Conservation (phyloP, 768 basidiomycete species). For the Podaxis rugospora region DNA sequence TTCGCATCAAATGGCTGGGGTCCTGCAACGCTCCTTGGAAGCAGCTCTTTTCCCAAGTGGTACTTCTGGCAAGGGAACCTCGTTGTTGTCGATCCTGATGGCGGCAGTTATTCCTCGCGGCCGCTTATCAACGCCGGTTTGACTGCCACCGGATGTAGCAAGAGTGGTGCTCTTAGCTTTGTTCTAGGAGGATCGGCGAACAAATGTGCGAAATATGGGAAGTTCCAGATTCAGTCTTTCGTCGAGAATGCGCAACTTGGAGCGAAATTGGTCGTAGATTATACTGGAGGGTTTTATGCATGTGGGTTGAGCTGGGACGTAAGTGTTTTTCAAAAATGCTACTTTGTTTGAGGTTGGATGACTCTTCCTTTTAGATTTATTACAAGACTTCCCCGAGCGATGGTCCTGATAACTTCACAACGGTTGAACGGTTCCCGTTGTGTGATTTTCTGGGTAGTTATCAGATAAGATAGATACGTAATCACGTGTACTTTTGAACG, state of each 20-base stretch:
- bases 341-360: neutral
- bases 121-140: slow-evolving; percentile 16
- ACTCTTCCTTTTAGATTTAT: slow-evolving; percentile 5
- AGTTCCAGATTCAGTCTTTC: slow-evolving; percentile 22
- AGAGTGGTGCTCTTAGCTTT: slow-evolving; percentile 19
- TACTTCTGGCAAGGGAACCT: slow-evolving; percentile 23
- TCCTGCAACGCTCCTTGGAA: slow-evolving; percentile 19
- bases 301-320: slow-evolving; percentile 21
- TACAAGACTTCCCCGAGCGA: slow-evolving; percentile 7
- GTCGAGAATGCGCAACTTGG: slow-evolving; percentile 23
- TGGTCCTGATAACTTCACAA: slow-evolving; percentile 4
- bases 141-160: slow-evolving; percentile 16
- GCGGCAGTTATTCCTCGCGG: slow-evolving; percentile 9
- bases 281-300: slow-evolving; percentile 24
- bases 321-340: slow-evolving; percentile 9
- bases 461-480: neutral
- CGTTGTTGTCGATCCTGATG: slow-evolving; percentile 13
- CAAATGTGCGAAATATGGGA: slow-evolving; percentile 20
- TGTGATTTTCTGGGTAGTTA: neutral
- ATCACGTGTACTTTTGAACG: slow-evolving; percentile 1
- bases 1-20: slow-evolving; percentile 12
- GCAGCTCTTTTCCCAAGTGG: slow-evolving; percentile 19
- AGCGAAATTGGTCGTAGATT: slow-evolving; percentile 21
- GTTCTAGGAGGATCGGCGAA: slow-evolving; percentile 16
- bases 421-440: slow-evolving; percentile 13